Conservation (phyloP, 495 filamentous ascomycete genomes). For the Penicillium silybi region DNA sequence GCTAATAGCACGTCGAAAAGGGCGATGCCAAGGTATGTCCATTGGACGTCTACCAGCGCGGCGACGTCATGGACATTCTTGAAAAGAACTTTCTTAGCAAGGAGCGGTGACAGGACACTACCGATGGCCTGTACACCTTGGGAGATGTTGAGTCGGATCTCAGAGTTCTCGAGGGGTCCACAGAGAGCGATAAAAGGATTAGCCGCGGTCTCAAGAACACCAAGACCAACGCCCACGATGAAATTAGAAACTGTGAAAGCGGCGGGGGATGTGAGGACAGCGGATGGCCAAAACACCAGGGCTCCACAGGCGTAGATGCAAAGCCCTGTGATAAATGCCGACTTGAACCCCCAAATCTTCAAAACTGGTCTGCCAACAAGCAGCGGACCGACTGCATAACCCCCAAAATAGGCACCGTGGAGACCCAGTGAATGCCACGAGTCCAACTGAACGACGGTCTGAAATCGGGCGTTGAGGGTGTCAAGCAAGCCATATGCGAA, state of each 20-base stretch:
- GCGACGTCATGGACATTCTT: conserved; percentile 45
- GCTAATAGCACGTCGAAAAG: conserved; percentile 63
- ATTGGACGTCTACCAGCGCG: conserved; percentile 62
- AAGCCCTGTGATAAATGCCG: conserved; percentile 61
- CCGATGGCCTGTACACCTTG: conserved; percentile 68
- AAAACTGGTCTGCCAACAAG: conserved; percentile 55
- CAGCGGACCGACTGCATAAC: conserved; percentile 57
- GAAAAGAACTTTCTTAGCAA: conserved; percentile 62
- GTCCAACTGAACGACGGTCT: conserved; percentile 44
- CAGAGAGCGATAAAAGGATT: conserved; percentile 69
- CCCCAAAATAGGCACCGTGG: conserved; percentile 62
- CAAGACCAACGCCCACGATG: conserved; percentile 61
- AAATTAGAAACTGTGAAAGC: conserved; percentile 66
- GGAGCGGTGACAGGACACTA: conserved; percentile 55
- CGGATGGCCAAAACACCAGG: conserved; percentile 70
- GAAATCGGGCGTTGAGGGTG: conserved; percentile 62
- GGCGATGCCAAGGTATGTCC: conserved; percentile 67
- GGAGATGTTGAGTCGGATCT: conserved; percentile 61
- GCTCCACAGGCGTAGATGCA: conserved; percentile 61
- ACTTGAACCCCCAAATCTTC: conserved; percentile 63
- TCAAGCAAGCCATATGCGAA: conserved; percentile 82
- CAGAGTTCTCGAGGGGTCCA: conserved; percentile 61
- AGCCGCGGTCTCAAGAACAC: conserved; percentile 59
- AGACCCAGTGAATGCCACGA: conserved; percentile 51
- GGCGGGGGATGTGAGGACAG: conserved; percentile 60